A percentile compares a stretch with the other conserved stretches of the same genome.
These are phyloP conservation scores for Beverwykella pulmonaria DNA, from an alignment of 495 filamentous ascomycete species.

Conservation along the genomic window DNA sequence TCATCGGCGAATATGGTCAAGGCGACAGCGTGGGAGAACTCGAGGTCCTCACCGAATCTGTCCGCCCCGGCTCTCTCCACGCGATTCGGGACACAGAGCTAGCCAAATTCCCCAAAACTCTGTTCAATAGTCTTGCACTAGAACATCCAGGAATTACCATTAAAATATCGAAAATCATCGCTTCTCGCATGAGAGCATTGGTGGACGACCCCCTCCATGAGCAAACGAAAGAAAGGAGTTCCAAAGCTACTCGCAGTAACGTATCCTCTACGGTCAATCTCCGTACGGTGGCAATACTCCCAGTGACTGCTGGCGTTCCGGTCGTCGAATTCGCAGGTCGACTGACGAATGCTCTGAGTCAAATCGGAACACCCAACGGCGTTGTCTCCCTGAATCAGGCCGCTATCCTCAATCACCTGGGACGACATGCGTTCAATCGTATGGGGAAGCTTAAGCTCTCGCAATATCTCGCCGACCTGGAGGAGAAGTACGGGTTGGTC, in stretches of 20 bases:
- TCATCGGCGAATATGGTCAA: conserved; percentile 91
- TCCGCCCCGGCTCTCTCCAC: conserved; percentile 83
- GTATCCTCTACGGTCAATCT: conserved; percentile 87
- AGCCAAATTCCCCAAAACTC: conserved; percentile 90
- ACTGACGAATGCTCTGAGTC: conserved; percentile 81
- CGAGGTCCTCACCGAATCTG: conserved; percentile 94
- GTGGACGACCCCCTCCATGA: conserved; percentile 79
- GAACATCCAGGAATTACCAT: conserved; percentile 98
- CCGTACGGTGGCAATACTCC: conserved; percentile 87
- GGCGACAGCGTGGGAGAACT: conserved; percentile 97
- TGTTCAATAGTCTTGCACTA: conserved; percentile 96
- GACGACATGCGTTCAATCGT: conserved; percentile 91
- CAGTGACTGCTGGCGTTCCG: conserved; percentile 87
- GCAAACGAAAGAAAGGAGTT: conserved; percentile 48
- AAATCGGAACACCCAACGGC: conserved; percentile 85
- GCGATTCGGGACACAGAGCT: conserved; percentile 96
- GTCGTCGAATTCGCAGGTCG: conserved; percentile 93
- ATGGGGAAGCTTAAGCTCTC: conserved; percentile 97
- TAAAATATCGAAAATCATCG: conserved; percentile 98
- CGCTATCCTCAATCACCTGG: conserved; percentile 90
- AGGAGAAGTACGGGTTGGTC: conserved; percentile 95
- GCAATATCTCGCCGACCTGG: conserved; percentile 93
- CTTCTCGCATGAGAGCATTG: conserved; percentile 86
- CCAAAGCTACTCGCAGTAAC: conserved; percentile 63
- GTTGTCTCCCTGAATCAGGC: conserved; percentile 92